Evolutionary conservation across 2,329 filamentous ascomycete species (phyloP).

Genomic region (Ophiostoma novo-ulmi): DNA sequence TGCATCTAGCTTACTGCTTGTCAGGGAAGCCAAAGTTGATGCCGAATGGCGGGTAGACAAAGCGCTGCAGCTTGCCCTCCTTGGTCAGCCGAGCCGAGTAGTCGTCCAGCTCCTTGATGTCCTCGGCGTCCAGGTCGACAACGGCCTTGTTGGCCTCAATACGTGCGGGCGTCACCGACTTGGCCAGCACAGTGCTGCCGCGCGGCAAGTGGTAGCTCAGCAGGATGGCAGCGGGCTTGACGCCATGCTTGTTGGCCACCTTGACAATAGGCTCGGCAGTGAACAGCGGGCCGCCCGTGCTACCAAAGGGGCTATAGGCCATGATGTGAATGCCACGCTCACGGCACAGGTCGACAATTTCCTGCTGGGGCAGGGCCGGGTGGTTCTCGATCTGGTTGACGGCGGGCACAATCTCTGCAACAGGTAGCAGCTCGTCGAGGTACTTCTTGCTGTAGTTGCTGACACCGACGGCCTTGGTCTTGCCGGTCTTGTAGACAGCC

Average conservation of each 20-base stretch:
- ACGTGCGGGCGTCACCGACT: conserved; percentile 62
- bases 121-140: conserved; percentile 59
- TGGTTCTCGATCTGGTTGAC: conserved; percentile 73
- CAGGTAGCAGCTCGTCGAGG: conserved; percentile 50
- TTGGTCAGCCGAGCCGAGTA: conserved; percentile 49
- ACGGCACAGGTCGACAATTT: conserved; percentile 64
- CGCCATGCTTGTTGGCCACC: conserved; percentile 59
- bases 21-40: conserved; percentile 69
- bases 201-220: conserved; percentile 68
- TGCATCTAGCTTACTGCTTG: conserved; percentile 38
- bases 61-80: conserved; percentile 53
- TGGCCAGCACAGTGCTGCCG: conserved; percentile 66
- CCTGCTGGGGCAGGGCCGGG: conserved; percentile 64
- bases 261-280: conserved; percentile 58
- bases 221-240: conserved; percentile 57
- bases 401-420: conserved; percentile 53
- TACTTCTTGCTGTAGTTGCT: conserved; percentile 56
- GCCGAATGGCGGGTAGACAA: conserved; percentile 64
- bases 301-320: conserved; percentile 64
- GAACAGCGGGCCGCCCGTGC: conserved; percentile 60
- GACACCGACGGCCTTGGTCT: conserved; percentile 51
- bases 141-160: conserved; percentile 67
- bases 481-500: conserved; percentile 55
- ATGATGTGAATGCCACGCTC: conserved; percentile 65
- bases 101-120: conserved; percentile 52